Evolutionary conservation across 1,284 basidiomycete genomes (phyloP), one percentile per base, ranked within the genome.

Genomic region (Pseudozyma thailandica): DNA sequence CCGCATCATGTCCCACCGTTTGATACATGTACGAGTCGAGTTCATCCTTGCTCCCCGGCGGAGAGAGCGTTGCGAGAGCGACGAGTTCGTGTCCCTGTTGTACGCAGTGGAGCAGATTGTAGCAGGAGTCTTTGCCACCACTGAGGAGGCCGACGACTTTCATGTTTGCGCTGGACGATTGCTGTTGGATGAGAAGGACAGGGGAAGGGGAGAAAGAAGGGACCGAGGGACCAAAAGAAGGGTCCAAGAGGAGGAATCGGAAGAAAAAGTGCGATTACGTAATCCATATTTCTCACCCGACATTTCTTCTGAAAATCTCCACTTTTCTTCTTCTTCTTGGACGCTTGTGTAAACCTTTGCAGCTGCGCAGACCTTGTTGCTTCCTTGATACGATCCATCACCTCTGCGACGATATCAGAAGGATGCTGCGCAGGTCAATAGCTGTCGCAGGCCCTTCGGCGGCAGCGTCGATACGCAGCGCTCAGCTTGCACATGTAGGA

Each of bases 21-120:
- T 99, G 96, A 83, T 97, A 99, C 84, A 99, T 88, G 85, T 95
- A 98, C 42, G 95, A 98, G 84, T 99, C 95, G 77, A 98, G 89
- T 86, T 99, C 96, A 86, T 98, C 96, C 33, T 91, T 91, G 75
- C 92, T 94, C 43, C 86, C 84, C 58, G 87, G 88, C 15, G 95
- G 95, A 13, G 91, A 88, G 23, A 98, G 86, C 39, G 93, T 93
- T 3, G 94, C 96, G 18, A 94, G 89, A 2, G 93, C 93, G 2
- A 95, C 86, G 30, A 98, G 88, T 66, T 92, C 86, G 83, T 99
- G 96, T 0, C 92, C 91, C 80, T 97, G 92, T 59, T 88, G 87
- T 37, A 88, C 85, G 80, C 93, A 94, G 84, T 98, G 94, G 25
- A 94, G 84, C 25, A 98, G 88, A 80, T 97, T 98, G 87, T 91